Base-by-base conservation (phyloP, 257 asterid genomes). In the Jacaranda mimosifolia region DNA sequence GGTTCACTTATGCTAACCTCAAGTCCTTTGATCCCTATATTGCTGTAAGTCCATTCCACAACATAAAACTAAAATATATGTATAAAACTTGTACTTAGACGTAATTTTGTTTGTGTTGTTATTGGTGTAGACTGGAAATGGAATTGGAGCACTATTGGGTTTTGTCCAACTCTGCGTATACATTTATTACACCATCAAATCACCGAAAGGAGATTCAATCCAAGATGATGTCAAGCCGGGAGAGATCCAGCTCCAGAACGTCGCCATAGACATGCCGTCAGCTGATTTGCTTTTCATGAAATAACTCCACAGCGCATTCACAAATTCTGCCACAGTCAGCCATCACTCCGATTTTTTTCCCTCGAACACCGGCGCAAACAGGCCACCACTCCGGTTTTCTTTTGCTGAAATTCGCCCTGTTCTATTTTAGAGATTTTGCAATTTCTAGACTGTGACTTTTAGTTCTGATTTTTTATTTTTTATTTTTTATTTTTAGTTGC, bases 1-100 rank as follows among this genome's bases (percentile, higher is more conserved):
- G 98, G 97, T 76, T 84, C 43, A 17, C 38, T 3, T 93, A 93
- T 66, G 94, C 96, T 56, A 64, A 80, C 21, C 85, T 91, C 73
- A 76, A 87, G 39, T 40, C 64, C 3, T 73, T 89, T 21, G 96
- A 93, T 52, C 86, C 81, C 18, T 89, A 77, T 40, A 82, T 93
- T 52, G 75, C 86, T 73, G 92, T 90, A 71, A 86, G 85, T 77
- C 49, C 3, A 58, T 58, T 78, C 66, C 17, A 60, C 48, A 3
- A 9, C 9, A 6, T 17, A 32, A 6, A n/a, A n/a, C n/a, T n/a
- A n/a, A n/a, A n/a, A n/a, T n/a, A n/a, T n/a, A n/a, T n/a, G n/a
- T n/a, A n/a, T n/a, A n/a, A n/a, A 18, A 5, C 3, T 57, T 3
- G 60, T 55, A 7, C 17, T 17, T 18, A 6, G 3, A 6, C 52